Base-by-base conservation (phyloP, 176 grass and related monocot species). In the Phoenix roebelenii region DNA sequence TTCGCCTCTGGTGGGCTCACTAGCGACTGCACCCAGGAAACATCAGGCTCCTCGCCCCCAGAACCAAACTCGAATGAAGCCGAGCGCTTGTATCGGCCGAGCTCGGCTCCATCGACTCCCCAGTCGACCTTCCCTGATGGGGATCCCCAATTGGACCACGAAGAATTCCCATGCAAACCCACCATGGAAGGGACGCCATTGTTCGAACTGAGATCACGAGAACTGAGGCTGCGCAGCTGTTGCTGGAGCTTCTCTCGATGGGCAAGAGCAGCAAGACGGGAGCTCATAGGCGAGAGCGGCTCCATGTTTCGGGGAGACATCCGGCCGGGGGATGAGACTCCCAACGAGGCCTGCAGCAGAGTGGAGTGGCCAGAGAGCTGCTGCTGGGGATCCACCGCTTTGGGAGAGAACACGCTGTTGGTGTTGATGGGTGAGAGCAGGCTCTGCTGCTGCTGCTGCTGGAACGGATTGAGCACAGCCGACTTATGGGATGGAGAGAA, bases 401-500 rank as follows among this genome's bases (percentile, higher is more conserved):
- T 93, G 0, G 84, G 72, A 2, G 80, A 81, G 77, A 72, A 90
- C 64, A 88, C 66, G 64, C 66, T 85, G 50, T 84, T 85, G 18
- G 84, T 95, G 72, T 88, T 95, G 51, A 85, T 74, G 49, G 89
- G 85, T 6, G 85, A 79, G 23, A 88, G 60, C 23, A 95, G 85
- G 15, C 77, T 72, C 50, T 60, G 58, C 28, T 60, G 58, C 50
- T 60, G 58, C 28, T 60, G 58, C 58, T 44, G 35, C 35, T 44
- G 35, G 16, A 69, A 57, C 4, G 82, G 88, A 64, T 90, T 95
- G 24, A 95, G 71, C 28, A 95, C 64, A 18, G 77, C 86, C 32
- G 83, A 78, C 57, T 86, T 90, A 72, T 95, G 90, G 17, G 83
- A 75, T 14, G 86, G 83, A 0, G 86, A 84, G 74, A 82, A 95